Base-by-base conservation (phyloP, 352 stramenopile genomes). In the Thalassiosira livingstoniorum region DNA sequence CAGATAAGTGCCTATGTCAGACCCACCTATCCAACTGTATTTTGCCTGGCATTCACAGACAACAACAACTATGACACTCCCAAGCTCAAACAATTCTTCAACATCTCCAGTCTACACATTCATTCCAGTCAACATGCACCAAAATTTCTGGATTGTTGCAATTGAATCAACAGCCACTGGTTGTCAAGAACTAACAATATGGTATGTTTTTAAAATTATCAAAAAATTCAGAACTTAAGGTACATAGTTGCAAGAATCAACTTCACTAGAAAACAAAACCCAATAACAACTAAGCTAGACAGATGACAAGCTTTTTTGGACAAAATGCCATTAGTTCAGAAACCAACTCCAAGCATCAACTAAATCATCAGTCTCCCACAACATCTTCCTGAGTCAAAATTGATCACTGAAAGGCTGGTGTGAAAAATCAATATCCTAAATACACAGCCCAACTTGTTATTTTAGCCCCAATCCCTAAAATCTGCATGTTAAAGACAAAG, bases 351-450 rank as follows among this genome's bases (percentile, higher is more conserved):
- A n/a, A n/a, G n/a, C n/a, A n/a, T n/a, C n/a, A n/a, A n/a, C n/a
- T 51, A 80, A 39, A 74, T 80, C 42, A 25, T 39, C 13, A 42
- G 61, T 1, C 29, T 11, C 2, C 39, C 58, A 67, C 31, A 55
- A 32, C 10, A 39, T 21, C 72, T 62, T 39, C n/a, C 29, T 21
- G 35, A 47, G 11, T 18, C 32, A 7, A 13, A 7, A 34, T 73
- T 62, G 1, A 64, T 2, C 31, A 80, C 39, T 74, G 72, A 51
- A 55, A 34, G 34, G 1, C 54, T 29, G 72, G 31, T 39, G 18
- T 70, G 1, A 29, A 54, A 10, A 11, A 47, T 27, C 72, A 80
- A 35, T 80, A 74, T 58, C 18, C 73, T 35, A 80, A 80, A 34
- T 75, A 80, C 68, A 31, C 47, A 55, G 25, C 4, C 3, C 63